Evolutionary conservation across 2,329 filamentous ascomycete genomes (phyloP).

Genomic region (Pseudonectria foliicola): DNA sequence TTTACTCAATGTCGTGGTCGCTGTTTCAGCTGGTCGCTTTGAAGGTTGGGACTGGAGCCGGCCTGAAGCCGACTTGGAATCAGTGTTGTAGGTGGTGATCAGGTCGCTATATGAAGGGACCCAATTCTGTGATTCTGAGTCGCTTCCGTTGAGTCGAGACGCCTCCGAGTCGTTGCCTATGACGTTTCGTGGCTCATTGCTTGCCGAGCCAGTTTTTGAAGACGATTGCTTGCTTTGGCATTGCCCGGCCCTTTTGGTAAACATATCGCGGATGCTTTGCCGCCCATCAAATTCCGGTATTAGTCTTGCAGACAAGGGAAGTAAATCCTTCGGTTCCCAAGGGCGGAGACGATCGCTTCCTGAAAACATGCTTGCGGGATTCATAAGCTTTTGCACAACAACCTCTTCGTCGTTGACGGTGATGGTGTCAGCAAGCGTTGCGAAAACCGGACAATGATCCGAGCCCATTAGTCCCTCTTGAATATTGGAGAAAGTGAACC

Average conservation of each 20-base stretch:
- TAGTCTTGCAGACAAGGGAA: slow-evolving; percentile 71
- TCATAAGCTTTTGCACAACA: slow-evolving; percentile 67
- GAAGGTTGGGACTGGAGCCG: slow-evolving; percentile 2
- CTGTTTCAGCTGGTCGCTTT: slow-evolving; percentile 12
- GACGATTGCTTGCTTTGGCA: slow-evolving; percentile 4
- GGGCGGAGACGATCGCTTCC: slow-evolving; percentile 58
- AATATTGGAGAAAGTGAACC: slow-evolving; percentile 77
- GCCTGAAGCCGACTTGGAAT: slow-evolving; percentile 1
- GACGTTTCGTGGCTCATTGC: not conserved
- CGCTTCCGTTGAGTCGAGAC: not conserved
- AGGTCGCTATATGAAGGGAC: not conserved
- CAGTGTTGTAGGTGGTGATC: not conserved
- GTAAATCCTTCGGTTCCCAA: slow-evolving; percentile 58
- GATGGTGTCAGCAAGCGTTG: slow-evolving; percentile 60
- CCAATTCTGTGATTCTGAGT: slow-evolving; percentile 1
- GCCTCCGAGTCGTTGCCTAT: not conserved
- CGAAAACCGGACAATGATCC: slow-evolving; percentile 93
- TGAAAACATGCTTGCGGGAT: slow-evolving; percentile 64
- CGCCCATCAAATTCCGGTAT: slow-evolving; percentile 84
- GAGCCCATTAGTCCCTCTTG: slow-evolving; percentile 92
- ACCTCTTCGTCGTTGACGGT: slow-evolving; percentile 38
- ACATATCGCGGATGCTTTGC: slow-evolving; percentile 89
- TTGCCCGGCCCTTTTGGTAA: slow-evolving; percentile 38
- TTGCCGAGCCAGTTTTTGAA: slow-evolving; percentile 1
- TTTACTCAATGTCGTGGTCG: slow-evolving; percentile 13